Percentiles rank a stretch among this genome's conserved stretches.
Evolutionary conservation across 768 basidiomycete species (phyloP).

Genomic region (Cystofilobasidium capitatum): DNA sequence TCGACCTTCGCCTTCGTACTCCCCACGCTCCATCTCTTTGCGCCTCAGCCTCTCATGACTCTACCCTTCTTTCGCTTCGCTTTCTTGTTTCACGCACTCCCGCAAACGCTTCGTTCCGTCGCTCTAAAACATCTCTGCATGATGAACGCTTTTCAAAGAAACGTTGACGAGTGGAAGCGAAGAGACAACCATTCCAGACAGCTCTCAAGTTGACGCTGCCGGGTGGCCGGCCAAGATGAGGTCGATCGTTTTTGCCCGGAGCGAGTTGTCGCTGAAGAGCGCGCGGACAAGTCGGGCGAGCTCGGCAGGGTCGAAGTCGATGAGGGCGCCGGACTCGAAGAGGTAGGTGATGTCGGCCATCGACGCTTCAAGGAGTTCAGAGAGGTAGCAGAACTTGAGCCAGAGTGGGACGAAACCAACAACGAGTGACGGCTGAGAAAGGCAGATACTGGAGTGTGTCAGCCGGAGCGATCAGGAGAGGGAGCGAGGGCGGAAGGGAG

Average conservation of each 20-base stretch:
- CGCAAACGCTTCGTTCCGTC: no score
- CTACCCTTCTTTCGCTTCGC: no score
- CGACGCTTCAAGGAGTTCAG: slow-evolving; percentile 83
- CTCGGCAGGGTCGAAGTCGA: slow-evolving; percentile 81
- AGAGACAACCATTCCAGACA: no score
- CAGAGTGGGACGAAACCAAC: slow-evolving; percentile 81
- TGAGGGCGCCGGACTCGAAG: slow-evolving; percentile 77
- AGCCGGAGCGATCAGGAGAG: background rate
- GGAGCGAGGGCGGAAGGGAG: background rate
- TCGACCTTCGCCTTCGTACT: no score
- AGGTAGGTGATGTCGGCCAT: slow-evolving; percentile 85
- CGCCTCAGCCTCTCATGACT: no score
- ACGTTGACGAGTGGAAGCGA: no score
- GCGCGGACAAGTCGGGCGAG: slow-evolving; percentile 70
- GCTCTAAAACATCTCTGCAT: no score
- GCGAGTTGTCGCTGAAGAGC: slow-evolving; percentile 74
- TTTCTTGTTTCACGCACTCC: no score
- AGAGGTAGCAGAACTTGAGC: slow-evolving; percentile 90
- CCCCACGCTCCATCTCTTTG: no score
- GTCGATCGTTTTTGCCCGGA: slow-evolving; percentile 70
- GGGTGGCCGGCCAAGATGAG: slow-evolving; percentile 6
- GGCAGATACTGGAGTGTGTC: slow-evolving; percentile 4
- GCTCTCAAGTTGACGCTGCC: no score
- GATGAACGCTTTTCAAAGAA: no score
- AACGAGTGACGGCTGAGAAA: slow-evolving; percentile 58